Conservation (phyloP, 2,329 filamentous ascomycete species). For the Penicillium thymicola region DNA sequence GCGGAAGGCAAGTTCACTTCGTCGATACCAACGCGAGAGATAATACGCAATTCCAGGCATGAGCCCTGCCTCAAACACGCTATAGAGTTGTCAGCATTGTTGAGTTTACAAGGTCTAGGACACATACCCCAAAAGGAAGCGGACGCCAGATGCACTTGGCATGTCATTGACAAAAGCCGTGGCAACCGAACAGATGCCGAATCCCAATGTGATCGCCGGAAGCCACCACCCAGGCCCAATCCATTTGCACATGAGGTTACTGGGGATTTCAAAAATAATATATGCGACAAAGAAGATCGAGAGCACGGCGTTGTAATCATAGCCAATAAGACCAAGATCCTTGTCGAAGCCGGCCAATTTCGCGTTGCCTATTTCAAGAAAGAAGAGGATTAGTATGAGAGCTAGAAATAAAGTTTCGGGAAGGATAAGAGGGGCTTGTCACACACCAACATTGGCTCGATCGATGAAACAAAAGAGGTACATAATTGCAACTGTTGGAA, state of each 20-base stretch:
- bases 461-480: constrained; percentile 75
- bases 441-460: constrained; percentile 65
- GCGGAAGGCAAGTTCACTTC: constrained; percentile 64
- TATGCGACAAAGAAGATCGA: constrained; percentile 71
- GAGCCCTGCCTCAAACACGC: constrained; percentile 69
- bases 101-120: neutral
- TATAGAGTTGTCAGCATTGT: neutral
- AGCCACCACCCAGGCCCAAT: constrained; percentile 71
- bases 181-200: constrained; percentile 61
- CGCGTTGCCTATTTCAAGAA: constrained; percentile 56
- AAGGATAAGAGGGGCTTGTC: too few species aligned
- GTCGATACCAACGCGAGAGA: constrained; percentile 68
- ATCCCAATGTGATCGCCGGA: constrained; percentile 59
- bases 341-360: constrained; percentile 62
- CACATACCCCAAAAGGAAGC: constrained; percentile 58
- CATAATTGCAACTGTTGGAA: constrained; percentile 63
- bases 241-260: constrained; percentile 62
- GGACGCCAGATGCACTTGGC: constrained; percentile 55
- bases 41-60: constrained; percentile 73
- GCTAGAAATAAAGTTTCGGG: neutral
- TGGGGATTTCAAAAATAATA: constrained; percentile 69
- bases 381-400: neutral
- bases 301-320: constrained; percentile 68
- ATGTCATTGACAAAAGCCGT: constrained; percentile 63
- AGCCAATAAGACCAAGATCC: constrained; percentile 57